These are phyloP conservation scores for Purshia tridentata DNA, from an alignment of 306 rosid species.

Conservation along the genomic window DNA sequence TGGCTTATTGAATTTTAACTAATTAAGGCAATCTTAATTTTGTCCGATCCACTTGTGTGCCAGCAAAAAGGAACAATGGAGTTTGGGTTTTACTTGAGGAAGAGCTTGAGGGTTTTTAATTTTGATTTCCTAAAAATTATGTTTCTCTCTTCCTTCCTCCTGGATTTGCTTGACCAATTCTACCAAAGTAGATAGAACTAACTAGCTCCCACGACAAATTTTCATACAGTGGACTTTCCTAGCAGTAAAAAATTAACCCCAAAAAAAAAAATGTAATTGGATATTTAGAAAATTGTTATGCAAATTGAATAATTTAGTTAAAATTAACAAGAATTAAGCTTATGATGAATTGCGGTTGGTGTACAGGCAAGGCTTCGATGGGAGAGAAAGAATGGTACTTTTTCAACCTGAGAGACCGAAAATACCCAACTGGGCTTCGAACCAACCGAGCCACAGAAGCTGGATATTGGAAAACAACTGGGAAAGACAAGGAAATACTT, in stretches of 20 bases:
- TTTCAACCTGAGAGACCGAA: slow-evolving; percentile 74
- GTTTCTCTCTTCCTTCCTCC: not conserved
- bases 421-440: slow-evolving; percentile 87
- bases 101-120: no score
- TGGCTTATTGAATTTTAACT: no score
- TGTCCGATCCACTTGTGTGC: no score
- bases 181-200: not conserved
- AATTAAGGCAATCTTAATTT: no score
- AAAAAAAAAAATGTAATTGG: not conserved
- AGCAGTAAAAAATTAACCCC: not conserved
- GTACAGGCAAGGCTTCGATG: slow-evolving; percentile 76
- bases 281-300: not conserved
- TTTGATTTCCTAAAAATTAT: not conserved
- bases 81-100: not conserved
- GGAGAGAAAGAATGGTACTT: slow-evolving; percentile 95
- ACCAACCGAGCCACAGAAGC: slow-evolving; percentile 91
- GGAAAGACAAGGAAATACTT: slow-evolving; percentile 83
- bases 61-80: not conserved
- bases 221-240: not conserved
- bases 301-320: not conserved
- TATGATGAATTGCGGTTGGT: not conserved
- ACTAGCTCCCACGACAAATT: not conserved
- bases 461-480: slow-evolving; percentile 96
- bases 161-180: not conserved
- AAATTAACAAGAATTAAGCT: not conserved